Base-by-base conservation (phyloP, 2,329 filamentous ascomycete species). In the Tolypocladium paradoxum region DNA sequence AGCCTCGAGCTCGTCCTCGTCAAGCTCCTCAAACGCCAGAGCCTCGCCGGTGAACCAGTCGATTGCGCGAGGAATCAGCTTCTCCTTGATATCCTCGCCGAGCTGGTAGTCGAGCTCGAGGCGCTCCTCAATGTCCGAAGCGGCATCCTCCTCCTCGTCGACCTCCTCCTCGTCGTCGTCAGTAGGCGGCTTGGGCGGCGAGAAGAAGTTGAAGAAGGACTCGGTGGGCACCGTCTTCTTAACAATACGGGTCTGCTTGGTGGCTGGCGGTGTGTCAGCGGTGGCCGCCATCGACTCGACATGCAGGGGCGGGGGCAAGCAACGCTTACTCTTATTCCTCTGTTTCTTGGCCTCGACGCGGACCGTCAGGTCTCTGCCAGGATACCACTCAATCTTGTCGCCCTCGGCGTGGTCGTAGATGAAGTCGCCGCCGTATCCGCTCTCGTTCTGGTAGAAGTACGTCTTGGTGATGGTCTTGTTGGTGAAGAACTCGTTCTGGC, bases 31-130 rank as follows among this genome's bases (percentile, higher is more conserved):
- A 64, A 90, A 99, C 63, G 93, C 91, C 58, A 99, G 84, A 61
- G 93, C 93, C 76, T 99, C 93, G 54, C 93, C 93, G 51, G 93
- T 99, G 72, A 99, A 99, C 93, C 93, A 99, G 74, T 99, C 93
- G 64, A 99, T 93, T 54, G 95, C 93, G 62, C 92, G 90, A 59
- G 93, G 93, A 62, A 99, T 99, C 60, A 99, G 82, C 78, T 99
- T 99, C 82, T 99, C 93, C 78, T 99, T 99, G 76, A 99, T 96
- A 68, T 99, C 93, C 77, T 99, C 93, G 61, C 93, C 93, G 46
- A 99, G 84, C 75, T 97, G 92, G 73, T 97, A 99, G 75, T 99
- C 93, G 51, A 99, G 85, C 77, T 99, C 93, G 53, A 99, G 83
- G 59, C 93, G 91, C 74, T 96, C 91, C 77, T 99, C 93, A 51